phyloP scores from a whole-genome alignment of 2,329 filamentous ascomycete species.

The Talaromyces sp. region DNA sequence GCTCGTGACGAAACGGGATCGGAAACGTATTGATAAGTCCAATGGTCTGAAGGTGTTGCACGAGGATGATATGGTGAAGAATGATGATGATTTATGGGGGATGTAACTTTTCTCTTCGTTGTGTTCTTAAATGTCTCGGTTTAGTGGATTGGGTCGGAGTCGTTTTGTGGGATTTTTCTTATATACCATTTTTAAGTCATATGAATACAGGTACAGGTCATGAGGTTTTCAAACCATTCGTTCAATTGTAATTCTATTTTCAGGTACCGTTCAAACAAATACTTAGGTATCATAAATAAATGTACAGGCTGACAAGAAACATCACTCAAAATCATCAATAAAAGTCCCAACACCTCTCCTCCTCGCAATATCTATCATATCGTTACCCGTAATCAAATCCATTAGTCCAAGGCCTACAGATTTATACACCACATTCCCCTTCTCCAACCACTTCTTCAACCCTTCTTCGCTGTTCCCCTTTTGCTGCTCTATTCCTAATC shows the following conservation, averaged over 20 bases:
- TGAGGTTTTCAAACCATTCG: neutral
- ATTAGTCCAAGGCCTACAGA: slow-evolving; percentile 66
- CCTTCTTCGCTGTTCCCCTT: slow-evolving; percentile 37
- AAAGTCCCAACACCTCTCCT: slow-evolving; percentile 53
- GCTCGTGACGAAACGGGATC: slow-evolving; percentile 44
- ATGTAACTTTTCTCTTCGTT: slow-evolving; percentile 18
- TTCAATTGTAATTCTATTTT: neutral
- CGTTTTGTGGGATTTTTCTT: neutral
- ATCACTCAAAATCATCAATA: slow-evolving; percentile 42
- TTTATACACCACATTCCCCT: slow-evolving; percentile 67
- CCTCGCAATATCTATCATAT: slow-evolving; percentile 56
- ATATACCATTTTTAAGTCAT: neutral
- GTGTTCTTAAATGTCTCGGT: neutral
- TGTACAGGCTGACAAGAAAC: neutral
- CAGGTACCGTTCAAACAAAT: neutral
- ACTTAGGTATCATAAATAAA: neutral
- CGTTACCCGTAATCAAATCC: slow-evolving; percentile 62
- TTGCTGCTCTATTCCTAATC: slow-evolving; percentile 29
- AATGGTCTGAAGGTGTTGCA: slow-evolving; percentile 44
- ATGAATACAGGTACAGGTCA: neutral
- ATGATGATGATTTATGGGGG: slow-evolving; percentile 48
- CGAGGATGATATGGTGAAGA: slow-evolving; percentile 47
- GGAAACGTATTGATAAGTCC: slow-evolving; percentile 41
- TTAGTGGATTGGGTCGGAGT: neutral
- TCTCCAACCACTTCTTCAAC: slow-evolving; percentile 58